Percentiles rank a stretch among this genome's conserved stretches.
phyloP scores from a whole-genome alignment of 2,329 filamentous ascomycete species.

The Aspergillus puulaauensis region DNA sequence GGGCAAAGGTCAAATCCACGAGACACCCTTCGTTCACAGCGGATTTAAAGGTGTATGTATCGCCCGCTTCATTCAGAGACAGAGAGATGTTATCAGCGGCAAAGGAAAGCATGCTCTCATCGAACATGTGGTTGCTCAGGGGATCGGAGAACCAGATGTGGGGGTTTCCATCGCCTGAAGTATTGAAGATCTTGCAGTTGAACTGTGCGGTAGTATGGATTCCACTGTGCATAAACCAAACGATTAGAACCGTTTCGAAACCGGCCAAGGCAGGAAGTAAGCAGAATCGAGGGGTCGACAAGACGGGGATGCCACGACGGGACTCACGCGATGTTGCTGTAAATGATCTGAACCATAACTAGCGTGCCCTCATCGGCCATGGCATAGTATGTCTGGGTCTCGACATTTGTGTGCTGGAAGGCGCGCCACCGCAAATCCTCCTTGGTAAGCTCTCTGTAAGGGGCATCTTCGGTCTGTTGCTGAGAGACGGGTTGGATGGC shows the following conservation, averaged over 20 bases:
- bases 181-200: constrained; percentile 88
- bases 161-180: constrained; percentile 65
- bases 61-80: constrained; percentile 81
- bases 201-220: constrained; percentile 90
- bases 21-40: constrained; percentile 76
- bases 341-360: constrained; percentile 86
- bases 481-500: constrained; percentile 83
- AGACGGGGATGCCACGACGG: background rate
- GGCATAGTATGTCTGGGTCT: constrained; percentile 94
- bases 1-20: constrained; percentile 81
- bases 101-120: constrained; percentile 77
- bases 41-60: constrained; percentile 84
- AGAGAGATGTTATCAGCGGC: constrained; percentile 83
- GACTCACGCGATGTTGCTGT: constrained; percentile 91
- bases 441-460: constrained; percentile 76
- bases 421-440: constrained; percentile 80
- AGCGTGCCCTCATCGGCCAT: constrained; percentile 74
- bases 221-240: constrained; percentile 58
- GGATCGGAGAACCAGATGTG: constrained; percentile 82
- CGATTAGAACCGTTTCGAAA: constrained; percentile 9
- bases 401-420: constrained; percentile 82
- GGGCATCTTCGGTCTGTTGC: constrained; percentile 73
- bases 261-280: background rate
- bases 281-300: no score
- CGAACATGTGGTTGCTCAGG: constrained; percentile 77